A percentile compares a stretch with the other conserved stretches of the same genome.
phyloP scores from a whole-genome alignment of 2,329 filamentous ascomycete genomes.

The Colletotrichum sojae region DNA sequence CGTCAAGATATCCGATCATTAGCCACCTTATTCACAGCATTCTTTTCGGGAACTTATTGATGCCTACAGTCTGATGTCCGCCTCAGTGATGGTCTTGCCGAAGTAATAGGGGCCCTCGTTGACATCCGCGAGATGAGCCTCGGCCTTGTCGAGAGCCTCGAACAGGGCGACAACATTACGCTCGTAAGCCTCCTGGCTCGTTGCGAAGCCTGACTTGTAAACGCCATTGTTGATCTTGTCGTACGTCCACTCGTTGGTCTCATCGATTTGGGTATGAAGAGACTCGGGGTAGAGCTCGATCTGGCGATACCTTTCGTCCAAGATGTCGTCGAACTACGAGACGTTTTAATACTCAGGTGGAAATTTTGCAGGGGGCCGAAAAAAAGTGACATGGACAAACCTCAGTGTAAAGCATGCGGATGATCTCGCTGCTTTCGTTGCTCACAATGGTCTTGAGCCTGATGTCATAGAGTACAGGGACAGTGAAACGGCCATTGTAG shows the following conservation, averaged over 20 bases:
- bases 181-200: slow-evolving; percentile 86
- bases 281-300: slow-evolving; percentile 78
- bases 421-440: slow-evolving; percentile 94
- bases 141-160: slow-evolving; percentile 80
- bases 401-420: slow-evolving; percentile 87
- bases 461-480: slow-evolving; percentile 89
- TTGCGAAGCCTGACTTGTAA: slow-evolving; percentile 87
- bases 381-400: slow-evolving; percentile 9
- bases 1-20: background rate
- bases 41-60: too few relatives aligned
- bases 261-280: slow-evolving; percentile 80
- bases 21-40: slow-evolving; percentile 31
- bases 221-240: slow-evolving; percentile 79
- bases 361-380: background rate
- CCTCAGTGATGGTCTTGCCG: slow-evolving; percentile 82
- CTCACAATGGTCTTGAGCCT: slow-evolving; percentile 83
- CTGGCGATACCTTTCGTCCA: slow-evolving; percentile 71
- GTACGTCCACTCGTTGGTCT: slow-evolving; percentile 86
- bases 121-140: slow-evolving; percentile 73
- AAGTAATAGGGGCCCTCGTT: slow-evolving; percentile 78
- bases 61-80: slow-evolving; percentile 78
- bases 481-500: slow-evolving; percentile 86
- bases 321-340: slow-evolving; percentile 76
- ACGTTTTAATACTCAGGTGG: background rate
- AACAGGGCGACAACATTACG: slow-evolving; percentile 80